Evolutionary conservation across 768 basidiomycete genomes (phyloP), one percentile per base, ranked within the genome.

Genomic region (Russula brevipes): DNA sequence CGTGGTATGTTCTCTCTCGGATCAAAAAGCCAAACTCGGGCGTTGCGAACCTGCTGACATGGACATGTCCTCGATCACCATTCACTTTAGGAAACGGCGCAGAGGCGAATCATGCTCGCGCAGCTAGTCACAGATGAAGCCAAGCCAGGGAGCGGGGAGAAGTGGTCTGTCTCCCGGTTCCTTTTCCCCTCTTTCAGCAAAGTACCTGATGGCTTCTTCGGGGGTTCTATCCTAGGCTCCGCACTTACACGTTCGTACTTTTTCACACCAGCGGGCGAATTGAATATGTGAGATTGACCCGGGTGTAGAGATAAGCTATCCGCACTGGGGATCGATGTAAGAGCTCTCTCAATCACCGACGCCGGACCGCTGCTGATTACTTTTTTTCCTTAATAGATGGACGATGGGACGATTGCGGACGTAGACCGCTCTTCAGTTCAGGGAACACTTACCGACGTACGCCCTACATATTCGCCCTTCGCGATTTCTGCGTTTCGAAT

Each of bases 281-380:
- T 14, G 9, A 10, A 24, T 31, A 33, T 46, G 12, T 8, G 5
- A 31, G 41, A 39, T 39, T 56, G 1, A 56, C 4, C n/a, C 39
- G 36, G 5, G 7, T 19, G 9, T 24, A 63, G 62, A 53, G 51
- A 53, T 38, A 63, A 63, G 36, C 46, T 63, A 14, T 54, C 57
- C 39, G 62, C 62, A 17, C 57, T 63, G 11, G 62, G 62, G 16
- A 63, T 63, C 38, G 62, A 63, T 31, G 62, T 63, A 59, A 59
- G 62, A 54, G 7, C 2, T 42, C 16, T 46, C 47, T 51, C 11
- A 11, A 42, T 35, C 12, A 11, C 39, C 3, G 12, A 24, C 36
- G 3, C n/a, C 53, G 9, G 24, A 57, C 39, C 6, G 36, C 3
- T 14, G 39, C 5, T 16, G 46, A n/a, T 24, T 24, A 24, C 16